These are phyloP conservation scores for Kwoniella shivajii DNA, from an alignment of 1,284 basidiomycete genomes.

Conservation along the genomic window DNA sequence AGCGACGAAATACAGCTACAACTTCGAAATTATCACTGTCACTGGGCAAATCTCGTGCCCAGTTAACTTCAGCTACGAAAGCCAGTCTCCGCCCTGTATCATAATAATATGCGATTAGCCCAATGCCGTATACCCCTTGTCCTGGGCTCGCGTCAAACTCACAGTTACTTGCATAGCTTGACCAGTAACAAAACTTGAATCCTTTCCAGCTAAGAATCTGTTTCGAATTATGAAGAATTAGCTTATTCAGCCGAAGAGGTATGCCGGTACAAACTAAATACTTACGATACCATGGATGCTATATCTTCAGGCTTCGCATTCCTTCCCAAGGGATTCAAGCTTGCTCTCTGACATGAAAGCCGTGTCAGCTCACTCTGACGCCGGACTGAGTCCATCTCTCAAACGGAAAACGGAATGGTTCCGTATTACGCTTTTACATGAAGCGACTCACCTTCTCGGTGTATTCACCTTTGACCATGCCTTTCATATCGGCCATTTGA, in stretches of 20 bases:
- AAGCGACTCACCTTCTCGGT: conserved; percentile 5
- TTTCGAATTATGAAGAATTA: not conserved
- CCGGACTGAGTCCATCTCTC: too few relatives aligned
- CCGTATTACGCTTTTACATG: not conserved
- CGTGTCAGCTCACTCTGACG: not conserved
- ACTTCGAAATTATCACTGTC: too few relatives aligned
- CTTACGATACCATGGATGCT: conserved; percentile 16
- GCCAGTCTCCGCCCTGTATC: conserved; percentile 11
- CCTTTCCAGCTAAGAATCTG: conserved; percentile 23
- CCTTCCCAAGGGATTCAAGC: conserved; percentile 16
- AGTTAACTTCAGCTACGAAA: too few relatives aligned
- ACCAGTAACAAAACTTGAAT: conserved; percentile 22
- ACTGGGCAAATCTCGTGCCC: too few relatives aligned
- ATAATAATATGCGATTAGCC: not conserved
- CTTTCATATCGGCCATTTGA: conserved; percentile 12
- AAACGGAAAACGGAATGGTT: too few relatives aligned
- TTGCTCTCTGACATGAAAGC: not conserved
- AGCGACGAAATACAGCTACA: too few relatives aligned
- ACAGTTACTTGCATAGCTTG: conserved; percentile 22
- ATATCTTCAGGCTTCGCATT: conserved; percentile 20
- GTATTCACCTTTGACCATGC: conserved; percentile 1
- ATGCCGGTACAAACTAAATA: not conserved
- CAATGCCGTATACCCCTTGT: not conserved
- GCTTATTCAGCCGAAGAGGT: not conserved
- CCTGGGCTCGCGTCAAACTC: not conserved